These are phyloP conservation scores for Penicillium sp. DNA, from an alignment of 2,329 filamentous ascomycete species.

Conservation along the genomic window DNA sequence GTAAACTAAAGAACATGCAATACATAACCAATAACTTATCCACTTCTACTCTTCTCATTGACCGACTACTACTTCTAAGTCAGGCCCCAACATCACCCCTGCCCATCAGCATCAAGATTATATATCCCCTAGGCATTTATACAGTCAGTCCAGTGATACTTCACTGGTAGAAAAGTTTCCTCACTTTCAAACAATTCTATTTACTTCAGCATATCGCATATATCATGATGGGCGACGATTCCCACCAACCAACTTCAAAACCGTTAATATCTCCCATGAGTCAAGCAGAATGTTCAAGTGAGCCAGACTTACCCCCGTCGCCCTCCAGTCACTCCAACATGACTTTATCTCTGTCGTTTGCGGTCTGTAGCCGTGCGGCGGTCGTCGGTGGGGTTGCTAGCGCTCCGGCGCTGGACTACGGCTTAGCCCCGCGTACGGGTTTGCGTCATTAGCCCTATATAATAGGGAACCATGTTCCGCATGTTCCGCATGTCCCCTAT, in stretches of 20 bases:
- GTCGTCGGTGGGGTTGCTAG: slow-evolving; percentile 12
- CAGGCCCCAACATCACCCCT: neutral
- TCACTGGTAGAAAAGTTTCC: neutral
- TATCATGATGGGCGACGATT: neutral
- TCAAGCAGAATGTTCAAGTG: neutral
- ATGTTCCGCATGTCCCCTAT: slow-evolving; percentile 16
- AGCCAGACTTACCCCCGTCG: slow-evolving; percentile 17
- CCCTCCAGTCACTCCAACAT: slow-evolving; percentile 15
- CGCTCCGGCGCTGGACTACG: slow-evolving; percentile 17
- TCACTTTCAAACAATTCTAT: neutral
- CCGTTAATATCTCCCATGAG: neutral
- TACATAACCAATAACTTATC: too few species aligned
- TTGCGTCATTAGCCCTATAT: slow-evolving; percentile 24
- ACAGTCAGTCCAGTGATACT: neutral
- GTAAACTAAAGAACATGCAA: neutral
- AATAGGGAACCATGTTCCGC: slow-evolving; percentile 20
- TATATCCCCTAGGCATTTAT: neutral
- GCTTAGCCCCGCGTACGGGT: slow-evolving; percentile 21
- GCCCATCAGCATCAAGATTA: neutral
- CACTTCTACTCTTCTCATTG: neutral
- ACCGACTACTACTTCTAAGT: neutral
- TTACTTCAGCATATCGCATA: neutral
- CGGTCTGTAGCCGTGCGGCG: neutral
- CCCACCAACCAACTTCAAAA: slow-evolving; percentile 9
- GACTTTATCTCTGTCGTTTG: neutral